Conservation (phyloP, 2,329 filamentous ascomycete species). For the Colletotrichum incanum region DNA sequence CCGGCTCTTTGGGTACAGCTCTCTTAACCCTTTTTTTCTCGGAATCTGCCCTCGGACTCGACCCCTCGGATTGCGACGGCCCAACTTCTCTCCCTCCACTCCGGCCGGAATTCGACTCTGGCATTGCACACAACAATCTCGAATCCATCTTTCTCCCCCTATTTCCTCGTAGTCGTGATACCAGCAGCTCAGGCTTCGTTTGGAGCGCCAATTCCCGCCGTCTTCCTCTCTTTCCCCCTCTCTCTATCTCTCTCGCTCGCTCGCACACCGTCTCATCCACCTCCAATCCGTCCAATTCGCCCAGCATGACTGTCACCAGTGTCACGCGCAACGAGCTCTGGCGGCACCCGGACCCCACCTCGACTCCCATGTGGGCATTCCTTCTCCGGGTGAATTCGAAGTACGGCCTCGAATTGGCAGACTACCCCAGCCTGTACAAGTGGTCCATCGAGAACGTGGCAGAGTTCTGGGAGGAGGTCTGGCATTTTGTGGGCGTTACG, state of each 20-base stretch:
- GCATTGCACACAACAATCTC: conserved; percentile 15
- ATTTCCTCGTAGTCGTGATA: conserved; percentile 6
- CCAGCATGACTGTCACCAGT: conserved; percentile 42
- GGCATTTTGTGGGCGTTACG: conserved; percentile 85
- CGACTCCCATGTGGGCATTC: conserved; percentile 82
- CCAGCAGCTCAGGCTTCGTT: conserved; percentile 6
- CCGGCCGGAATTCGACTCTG: conserved; percentile 17
- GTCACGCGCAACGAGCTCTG: conserved; percentile 71
- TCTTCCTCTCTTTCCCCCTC: background rate
- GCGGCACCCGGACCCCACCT: conserved; percentile 77
- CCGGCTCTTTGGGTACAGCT: conserved; percentile 21
- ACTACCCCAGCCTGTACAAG: conserved; percentile 82
- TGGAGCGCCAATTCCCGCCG: conserved; percentile 6
- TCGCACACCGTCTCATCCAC: conserved; percentile 14
- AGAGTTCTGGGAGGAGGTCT: conserved; percentile 88
- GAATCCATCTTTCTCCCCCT: background rate
- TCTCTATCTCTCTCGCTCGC: background rate
- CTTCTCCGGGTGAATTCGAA: conserved; percentile 78
- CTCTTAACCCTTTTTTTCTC: conserved; percentile 27
- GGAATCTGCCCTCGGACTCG: conserved; percentile 32
- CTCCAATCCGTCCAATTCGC: conserved; percentile 3
- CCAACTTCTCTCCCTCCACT: conserved; percentile 40
- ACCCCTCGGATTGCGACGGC: conserved; percentile 43
- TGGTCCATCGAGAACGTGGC: conserved; percentile 88
- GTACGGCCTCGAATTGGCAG: conserved; percentile 73